phyloP scores from a whole-genome alignment of 2,329 filamentous ascomycete species.

The Cyclaneusma minus region DNA sequence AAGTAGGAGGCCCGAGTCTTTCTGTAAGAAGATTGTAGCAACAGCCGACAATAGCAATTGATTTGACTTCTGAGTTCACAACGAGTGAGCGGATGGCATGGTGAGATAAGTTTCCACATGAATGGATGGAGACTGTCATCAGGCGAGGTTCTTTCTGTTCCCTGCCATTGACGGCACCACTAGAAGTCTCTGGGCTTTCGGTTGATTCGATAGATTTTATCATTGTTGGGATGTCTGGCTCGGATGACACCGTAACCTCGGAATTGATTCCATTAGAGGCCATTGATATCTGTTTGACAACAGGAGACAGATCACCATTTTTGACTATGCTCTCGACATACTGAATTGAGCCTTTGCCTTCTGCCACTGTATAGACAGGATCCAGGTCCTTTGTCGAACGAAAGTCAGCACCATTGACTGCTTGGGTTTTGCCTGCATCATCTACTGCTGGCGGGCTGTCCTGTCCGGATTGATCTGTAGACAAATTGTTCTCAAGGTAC shows the following conservation, averaged over 20 bases:
- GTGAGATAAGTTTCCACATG: conserved; percentile 93
- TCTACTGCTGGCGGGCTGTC: conserved; percentile 12
- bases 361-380: conserved; percentile 36
- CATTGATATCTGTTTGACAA: conserved; percentile 47
- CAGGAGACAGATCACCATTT: conserved; percentile 53
- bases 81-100: conserved; percentile 78
- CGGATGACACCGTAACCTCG: too few species aligned
- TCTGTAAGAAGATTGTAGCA: conserved; percentile 97
- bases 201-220: conserved; percentile 22
- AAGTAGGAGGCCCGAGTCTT: conserved; percentile 70
- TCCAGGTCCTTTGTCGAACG: conserved; percentile 33
- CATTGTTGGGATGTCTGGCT: too few species aligned
- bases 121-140: conserved; percentile 91
- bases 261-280: conserved; percentile 1
- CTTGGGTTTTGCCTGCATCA: conserved; percentile 3
- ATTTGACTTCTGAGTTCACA: conserved; percentile 68
- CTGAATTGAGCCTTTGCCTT: conserved; percentile 55
- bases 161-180: too few species aligned
- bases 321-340: conserved; percentile 64
- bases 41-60: conserved; percentile 93
- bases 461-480: conserved; percentile 16
- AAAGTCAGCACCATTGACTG: conserved; percentile 24
- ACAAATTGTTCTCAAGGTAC: conserved; percentile 8
- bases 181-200: conserved; percentile 9
- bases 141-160: conserved; percentile 32